Conservation (phyloP, 805 yeast species). For the Zygotorulaspora sp. region DNA sequence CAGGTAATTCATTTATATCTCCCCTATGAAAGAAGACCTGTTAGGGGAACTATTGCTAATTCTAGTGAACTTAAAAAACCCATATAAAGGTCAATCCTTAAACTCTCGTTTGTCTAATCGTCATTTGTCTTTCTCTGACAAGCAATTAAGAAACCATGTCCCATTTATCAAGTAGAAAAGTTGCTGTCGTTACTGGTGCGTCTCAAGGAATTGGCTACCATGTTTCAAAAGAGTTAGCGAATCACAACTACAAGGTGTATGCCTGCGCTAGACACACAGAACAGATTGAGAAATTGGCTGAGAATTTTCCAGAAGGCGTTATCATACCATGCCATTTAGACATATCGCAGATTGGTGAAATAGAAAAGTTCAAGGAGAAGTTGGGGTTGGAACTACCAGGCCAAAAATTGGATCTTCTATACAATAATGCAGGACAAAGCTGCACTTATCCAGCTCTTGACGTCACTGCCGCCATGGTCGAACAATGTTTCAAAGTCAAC, state of each 20-base stretch:
- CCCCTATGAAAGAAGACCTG: no score
- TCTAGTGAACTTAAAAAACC: no score
- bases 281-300: slow-evolving; percentile 48
- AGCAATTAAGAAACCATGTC: no score
- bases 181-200: slow-evolving; percentile 56
- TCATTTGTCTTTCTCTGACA: no score
- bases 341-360: slow-evolving; percentile 49
- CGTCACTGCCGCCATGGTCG: slow-evolving; percentile 50
- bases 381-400: slow-evolving; percentile 41
- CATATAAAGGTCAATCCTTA: no score
- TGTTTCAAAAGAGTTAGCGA: slow-evolving; percentile 45
- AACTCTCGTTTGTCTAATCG: no score
- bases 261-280: slow-evolving; percentile 70
- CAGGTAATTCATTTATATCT: no score
- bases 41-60: no score
- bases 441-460: slow-evolving; percentile 70
- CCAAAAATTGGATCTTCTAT: slow-evolving; percentile 53
- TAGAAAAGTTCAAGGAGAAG: slow-evolving; percentile 40
- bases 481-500: slow-evolving; percentile 57
- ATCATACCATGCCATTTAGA: slow-evolving; percentile 51
- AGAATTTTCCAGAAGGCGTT: slow-evolving; percentile 31
- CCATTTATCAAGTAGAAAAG: slow-evolving; percentile 24
- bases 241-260: slow-evolving; percentile 54
- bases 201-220: slow-evolving; percentile 56
- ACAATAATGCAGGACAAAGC: slow-evolving; percentile 74